Conservation (phyloP, 768 basidiomycete species). For the Strobilomyces dryophilus region DNA sequence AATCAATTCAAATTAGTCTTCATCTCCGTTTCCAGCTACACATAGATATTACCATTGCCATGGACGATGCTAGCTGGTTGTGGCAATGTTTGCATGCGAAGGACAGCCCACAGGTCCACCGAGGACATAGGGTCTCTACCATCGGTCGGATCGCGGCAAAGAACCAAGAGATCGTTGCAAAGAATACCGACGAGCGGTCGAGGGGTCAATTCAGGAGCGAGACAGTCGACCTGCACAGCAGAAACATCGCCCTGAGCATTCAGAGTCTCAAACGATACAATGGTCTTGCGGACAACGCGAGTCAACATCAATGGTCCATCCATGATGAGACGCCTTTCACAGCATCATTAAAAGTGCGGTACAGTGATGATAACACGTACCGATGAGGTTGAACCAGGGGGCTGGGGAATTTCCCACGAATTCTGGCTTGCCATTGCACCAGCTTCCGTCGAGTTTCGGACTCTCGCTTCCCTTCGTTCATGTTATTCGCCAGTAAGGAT, state of each 20-base stretch:
- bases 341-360: constrained; percentile 6
- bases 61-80: constrained; percentile 90
- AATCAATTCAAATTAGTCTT: constrained; percentile 4
- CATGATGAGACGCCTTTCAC: constrained; percentile 79
- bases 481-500: constrained; percentile 81
- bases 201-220: constrained; percentile 82
- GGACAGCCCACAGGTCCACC: constrained; percentile 95
- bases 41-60: constrained; percentile 59
- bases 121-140: constrained; percentile 67
- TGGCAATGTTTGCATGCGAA: constrained; percentile 90
- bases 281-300: constrained; percentile 85
- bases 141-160: constrained; percentile 83
- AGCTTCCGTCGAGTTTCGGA: constrained; percentile 88
- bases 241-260: constrained; percentile 73
- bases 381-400: constrained; percentile 98
- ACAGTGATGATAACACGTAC: constrained; percentile 37
- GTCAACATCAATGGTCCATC: constrained; percentile 84
- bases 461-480: constrained; percentile 98
- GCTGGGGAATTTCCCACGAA: constrained; percentile 89
- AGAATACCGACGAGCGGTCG: constrained; percentile 76
- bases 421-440: constrained; percentile 86
- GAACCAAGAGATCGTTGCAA: constrained; percentile 90
- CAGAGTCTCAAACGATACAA: constrained; percentile 76
- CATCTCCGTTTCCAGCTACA: background rate
- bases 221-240: constrained; percentile 84